Base-by-base conservation (phyloP, 176 grass and related monocot species). In the Phoenix dactylifera region DNA sequence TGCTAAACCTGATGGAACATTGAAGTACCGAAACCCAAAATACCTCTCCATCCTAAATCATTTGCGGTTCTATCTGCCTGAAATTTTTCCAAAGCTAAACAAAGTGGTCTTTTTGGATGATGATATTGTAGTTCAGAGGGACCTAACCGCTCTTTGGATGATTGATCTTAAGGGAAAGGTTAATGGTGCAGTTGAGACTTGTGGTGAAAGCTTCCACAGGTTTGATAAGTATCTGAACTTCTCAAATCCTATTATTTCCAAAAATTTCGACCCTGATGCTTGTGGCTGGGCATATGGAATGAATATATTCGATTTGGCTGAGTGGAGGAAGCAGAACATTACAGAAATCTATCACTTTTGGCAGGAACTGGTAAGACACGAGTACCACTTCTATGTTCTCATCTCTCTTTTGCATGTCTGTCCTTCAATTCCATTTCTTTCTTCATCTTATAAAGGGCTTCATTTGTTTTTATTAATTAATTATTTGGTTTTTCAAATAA, bases 221-320 rank as follows among this genome's bases (percentile, higher is more conserved):
- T 95, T 81, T 22, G 68, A 87, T 76, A 67, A 54, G 35, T 95
- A 95, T 81, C 67, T 95, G 16, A 95, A 95, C 74, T 95, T 95
- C 64, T 95, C 90, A 64, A 90, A 87, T 67, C 86, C 83, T 64
- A 23, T 87, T 64, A 90, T 95, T 44, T 52, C 72, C 17, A 90
- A 87, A 48, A 95, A 79, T 67, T 95, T 95, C 58, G 65, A 84
- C 4, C 80, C 86, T 15, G 75, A 72, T 75, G 80, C 86, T 53
- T 84, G 89, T 69, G 74, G 79, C 44, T 95, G 89, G 89, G 89
- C 89, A 65, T 95, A 85, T 69, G 89, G 89, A 75, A 89, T 95
- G 90, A 90, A 95, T 78, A 62, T 95, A 1, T 90, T 95, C 67
- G 83, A 95, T 84, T 72, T 95, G 67, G 71, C 66, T 63, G 86